Evolutionary conservation across 306 rosid genomes (phyloP).

Genomic region (Castanea crenata): DNA sequence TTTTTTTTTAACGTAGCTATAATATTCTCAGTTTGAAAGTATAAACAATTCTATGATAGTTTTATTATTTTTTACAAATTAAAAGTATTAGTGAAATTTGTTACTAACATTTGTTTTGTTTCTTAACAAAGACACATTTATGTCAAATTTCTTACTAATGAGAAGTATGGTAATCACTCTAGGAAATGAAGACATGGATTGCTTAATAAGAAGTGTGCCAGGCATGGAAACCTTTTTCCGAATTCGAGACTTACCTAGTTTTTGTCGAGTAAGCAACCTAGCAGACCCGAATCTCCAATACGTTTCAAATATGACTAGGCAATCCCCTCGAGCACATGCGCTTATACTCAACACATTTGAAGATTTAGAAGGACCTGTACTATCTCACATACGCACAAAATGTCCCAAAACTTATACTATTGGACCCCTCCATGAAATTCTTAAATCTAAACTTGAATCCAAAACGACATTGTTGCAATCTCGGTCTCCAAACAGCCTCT

Average conservation of each 20-base stretch:
- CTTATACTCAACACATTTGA: conserved; percentile 60
- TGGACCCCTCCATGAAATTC: conserved; percentile 40
- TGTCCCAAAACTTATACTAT: conserved; percentile 30
- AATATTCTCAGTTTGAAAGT: too few species aligned
- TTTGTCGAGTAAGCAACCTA: background rate
- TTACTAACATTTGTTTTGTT: too few species aligned
- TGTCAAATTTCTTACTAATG: background rate
- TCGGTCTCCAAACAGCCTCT: background rate
- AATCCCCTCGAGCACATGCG: conserved; percentile 27
- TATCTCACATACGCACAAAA: conserved; percentile 17
- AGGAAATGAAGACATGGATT: conserved; percentile 62
- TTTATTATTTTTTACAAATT: too few species aligned
- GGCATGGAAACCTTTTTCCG: conserved; percentile 40
- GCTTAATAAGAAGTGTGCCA: conserved; percentile 16
- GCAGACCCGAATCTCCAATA: background rate
- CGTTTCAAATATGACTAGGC: background rate
- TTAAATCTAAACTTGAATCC: conserved; percentile 1
- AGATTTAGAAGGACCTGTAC: conserved; percentile 49
- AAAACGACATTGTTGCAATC: background rate
- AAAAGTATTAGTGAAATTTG: too few species aligned
- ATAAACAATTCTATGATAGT: too few species aligned
- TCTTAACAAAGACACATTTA: too few species aligned
- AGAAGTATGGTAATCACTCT: background rate
- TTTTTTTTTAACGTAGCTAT: too few species aligned
- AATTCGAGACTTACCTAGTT: conserved; percentile 41